Percentiles rank a stretch among this genome's conserved stretches.
Evolutionary conservation across 805 yeast species (phyloP).

Genomic region (Ogataea haglerorum): DNA sequence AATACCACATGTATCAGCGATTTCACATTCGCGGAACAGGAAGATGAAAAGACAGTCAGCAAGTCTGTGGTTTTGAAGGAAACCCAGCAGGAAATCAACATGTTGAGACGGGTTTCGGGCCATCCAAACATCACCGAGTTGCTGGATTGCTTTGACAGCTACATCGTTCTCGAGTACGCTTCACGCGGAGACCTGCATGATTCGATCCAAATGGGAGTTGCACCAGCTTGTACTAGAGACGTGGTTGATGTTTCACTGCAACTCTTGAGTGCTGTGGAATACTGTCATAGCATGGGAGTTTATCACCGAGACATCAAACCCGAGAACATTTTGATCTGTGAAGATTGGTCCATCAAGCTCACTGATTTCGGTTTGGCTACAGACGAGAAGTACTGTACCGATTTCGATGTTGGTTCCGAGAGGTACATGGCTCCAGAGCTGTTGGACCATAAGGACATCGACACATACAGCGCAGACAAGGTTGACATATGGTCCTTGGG

Average conservation of each 20-base stretch:
- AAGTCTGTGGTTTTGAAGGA: slow-evolving; percentile 45
- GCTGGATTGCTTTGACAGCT: slow-evolving; percentile 50
- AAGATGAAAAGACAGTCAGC: slow-evolving; percentile 20
- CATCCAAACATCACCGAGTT: slow-evolving; percentile 45
- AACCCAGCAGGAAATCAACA: slow-evolving; percentile 65
- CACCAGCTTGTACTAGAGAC: slow-evolving; percentile 57
- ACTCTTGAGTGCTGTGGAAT: slow-evolving; percentile 47
- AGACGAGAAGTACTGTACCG: slow-evolving; percentile 50
- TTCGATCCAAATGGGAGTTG: slow-evolving; percentile 62
- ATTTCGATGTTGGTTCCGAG: slow-evolving; percentile 86
- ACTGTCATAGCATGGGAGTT: slow-evolving; percentile 46
- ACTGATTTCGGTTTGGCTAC: slow-evolving; percentile 63
- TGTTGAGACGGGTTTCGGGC: slow-evolving; percentile 60
- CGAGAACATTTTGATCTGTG: slow-evolving; percentile 50
- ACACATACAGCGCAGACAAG: slow-evolving; percentile 71
- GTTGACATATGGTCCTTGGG: slow-evolving; percentile 91
- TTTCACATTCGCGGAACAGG: slow-evolving; percentile 24
- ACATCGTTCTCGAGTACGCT: slow-evolving; percentile 70
- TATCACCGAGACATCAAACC: slow-evolving; percentile 59
- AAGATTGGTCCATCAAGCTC: slow-evolving; percentile 54
- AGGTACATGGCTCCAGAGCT: slow-evolving; percentile 95
- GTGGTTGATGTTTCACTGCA: slow-evolving; percentile 53
- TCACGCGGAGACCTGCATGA: slow-evolving; percentile 85
- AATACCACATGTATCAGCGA: slow-evolving; percentile 57
- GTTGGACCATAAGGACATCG: slow-evolving; percentile 53